phyloP scores from a whole-genome alignment of 2,329 filamentous ascomycete genomes.

The Lanzia echinophila region DNA sequence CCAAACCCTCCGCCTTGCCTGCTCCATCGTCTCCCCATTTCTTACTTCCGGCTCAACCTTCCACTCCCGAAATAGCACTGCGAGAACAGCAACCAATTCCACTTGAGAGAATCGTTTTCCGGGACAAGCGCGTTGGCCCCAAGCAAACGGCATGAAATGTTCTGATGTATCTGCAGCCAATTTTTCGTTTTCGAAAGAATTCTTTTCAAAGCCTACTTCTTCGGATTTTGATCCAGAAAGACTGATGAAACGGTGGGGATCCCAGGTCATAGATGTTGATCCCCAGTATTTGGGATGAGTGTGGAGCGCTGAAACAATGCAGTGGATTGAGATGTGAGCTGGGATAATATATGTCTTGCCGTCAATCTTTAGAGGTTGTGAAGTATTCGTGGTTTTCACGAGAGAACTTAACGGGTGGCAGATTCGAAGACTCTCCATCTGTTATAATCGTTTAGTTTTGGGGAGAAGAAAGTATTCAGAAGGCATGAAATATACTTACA shows the following conservation, averaged over 20 bases:
- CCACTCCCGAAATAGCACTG: background rate
- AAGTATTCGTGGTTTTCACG: background rate
- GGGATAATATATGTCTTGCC: background rate
- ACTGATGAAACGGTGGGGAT: background rate
- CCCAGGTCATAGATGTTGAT: background rate
- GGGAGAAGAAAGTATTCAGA: background rate
- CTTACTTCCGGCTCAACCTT: background rate
- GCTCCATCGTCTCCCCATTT: background rate
- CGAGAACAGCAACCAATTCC: background rate
- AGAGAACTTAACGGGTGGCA: background rate
- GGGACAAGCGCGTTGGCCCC: constrained; percentile 1
- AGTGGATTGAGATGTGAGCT: background rate
- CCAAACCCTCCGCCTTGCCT: background rate
- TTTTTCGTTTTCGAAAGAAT: background rate
- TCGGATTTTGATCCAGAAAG: background rate
- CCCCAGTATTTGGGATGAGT: background rate
- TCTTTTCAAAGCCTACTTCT: background rate
- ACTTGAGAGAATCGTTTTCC: background rate
- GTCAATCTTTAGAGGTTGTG: background rate
- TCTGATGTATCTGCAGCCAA: background rate
- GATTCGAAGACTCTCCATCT: background rate
- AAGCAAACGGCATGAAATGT: background rate
- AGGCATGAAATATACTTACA: background rate
- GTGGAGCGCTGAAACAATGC: background rate
- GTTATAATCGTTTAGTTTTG: background rate